Percentiles rank a stretch among this genome's conserved stretches.
phyloP scores from a whole-genome alignment of 306 rosid genomes.

The Prunus padus region DNA sequence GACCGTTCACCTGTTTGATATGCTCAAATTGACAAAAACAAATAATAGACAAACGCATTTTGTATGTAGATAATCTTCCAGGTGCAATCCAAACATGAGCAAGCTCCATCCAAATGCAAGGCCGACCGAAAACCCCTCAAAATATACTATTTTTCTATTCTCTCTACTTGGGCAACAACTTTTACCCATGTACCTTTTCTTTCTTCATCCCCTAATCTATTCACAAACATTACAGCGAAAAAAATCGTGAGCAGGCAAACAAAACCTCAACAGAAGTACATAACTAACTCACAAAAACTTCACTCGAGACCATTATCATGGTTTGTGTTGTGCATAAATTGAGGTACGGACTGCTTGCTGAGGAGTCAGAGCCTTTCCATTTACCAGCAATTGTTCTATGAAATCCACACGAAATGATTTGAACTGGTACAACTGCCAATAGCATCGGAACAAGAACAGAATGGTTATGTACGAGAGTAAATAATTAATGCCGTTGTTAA shows the following conservation, averaged over 20 bases:
- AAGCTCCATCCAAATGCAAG: neutral
- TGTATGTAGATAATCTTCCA: neutral
- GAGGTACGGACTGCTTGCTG: conserved; percentile 62
- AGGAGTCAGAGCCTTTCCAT: conserved; percentile 71
- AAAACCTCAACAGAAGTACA: conserved; percentile 3
- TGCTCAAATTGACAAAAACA: neutral
- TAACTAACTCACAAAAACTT: neutral
- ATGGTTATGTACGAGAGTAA: neutral
- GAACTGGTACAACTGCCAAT: conserved; percentile 64
- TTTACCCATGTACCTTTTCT: neutral
- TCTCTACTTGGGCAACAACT: neutral
- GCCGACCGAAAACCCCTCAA: neutral
- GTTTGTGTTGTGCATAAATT: conserved; percentile 79
- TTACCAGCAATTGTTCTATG: conserved; percentile 78
- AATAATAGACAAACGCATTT: neutral
- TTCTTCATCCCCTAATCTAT: neutral
- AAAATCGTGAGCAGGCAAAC: neutral
- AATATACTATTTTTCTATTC: neutral
- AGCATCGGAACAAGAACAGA: conserved; percentile 18
- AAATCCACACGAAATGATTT: conserved; percentile 83
- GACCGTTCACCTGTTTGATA: neutral
- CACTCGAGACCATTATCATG: conserved; percentile 27
- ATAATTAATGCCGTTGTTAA: neutral
- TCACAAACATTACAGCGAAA: conserved; percentile 19
- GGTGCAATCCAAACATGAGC: neutral